phyloP scores from a whole-genome alignment of 306 rosid genomes.

The Inga leiocalycina region DNA sequence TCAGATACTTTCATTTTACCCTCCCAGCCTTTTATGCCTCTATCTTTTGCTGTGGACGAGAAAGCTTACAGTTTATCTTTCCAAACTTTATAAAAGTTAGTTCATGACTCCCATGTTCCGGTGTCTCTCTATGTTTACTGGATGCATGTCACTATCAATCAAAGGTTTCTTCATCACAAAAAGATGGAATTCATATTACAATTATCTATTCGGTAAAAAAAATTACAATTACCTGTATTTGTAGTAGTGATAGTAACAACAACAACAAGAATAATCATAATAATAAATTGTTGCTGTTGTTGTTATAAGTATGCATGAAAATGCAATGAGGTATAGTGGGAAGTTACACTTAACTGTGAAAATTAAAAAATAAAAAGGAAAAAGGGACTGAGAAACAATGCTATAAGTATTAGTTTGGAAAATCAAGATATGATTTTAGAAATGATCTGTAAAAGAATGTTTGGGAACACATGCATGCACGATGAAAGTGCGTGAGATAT shows the following conservation, averaged over 20 bases:
- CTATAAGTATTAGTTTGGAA: background rate
- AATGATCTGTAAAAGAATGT: background rate
- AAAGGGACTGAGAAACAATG: background rate
- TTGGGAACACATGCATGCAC: background rate
- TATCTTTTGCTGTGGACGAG: background rate
- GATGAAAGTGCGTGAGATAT: background rate
- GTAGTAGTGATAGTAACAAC: too few relatives aligned
- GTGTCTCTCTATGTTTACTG: conserved; percentile 15
- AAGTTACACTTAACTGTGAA: background rate
- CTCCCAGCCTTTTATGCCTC: background rate
- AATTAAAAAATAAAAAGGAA: too few relatives aligned
- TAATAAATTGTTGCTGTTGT: too few relatives aligned
- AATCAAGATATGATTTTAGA: background rate
- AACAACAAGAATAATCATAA: too few relatives aligned
- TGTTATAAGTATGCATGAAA: background rate
- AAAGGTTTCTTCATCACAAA: background rate
- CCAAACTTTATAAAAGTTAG: conserved; percentile 14
- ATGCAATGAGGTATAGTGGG: background rate
- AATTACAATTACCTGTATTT: background rate
- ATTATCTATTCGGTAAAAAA: too few relatives aligned
- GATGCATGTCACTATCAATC: background rate
- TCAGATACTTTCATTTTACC: background rate
- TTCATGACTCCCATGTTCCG: conserved; percentile 6
- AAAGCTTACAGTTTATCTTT: background rate
- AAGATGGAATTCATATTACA: background rate